Evolutionary conservation across 768 basidiomycete species (phyloP).

Genomic region (Phlebiopsis gigantea): DNA sequence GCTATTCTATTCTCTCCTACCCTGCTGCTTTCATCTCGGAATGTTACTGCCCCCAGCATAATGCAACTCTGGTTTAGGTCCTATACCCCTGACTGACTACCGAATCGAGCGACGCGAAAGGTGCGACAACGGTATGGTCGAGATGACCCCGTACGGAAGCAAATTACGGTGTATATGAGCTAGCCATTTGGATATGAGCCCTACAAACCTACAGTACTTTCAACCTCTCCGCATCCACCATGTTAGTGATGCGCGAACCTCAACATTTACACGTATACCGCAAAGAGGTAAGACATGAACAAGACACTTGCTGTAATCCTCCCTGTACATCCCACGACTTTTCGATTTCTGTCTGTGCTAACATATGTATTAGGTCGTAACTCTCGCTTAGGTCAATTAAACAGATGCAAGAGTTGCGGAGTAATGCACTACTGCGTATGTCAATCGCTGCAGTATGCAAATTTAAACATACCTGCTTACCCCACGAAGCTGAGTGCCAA

Average conservation of each 20-base stretch:
- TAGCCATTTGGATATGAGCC: neutral
- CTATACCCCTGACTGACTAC: too few species aligned
- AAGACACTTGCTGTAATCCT: neutral
- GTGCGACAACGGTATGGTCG: too few species aligned
- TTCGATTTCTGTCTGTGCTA: neutral
- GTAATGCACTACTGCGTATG: neutral
- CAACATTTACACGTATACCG: neutral
- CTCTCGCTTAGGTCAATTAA: neutral
- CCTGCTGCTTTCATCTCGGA: constrained; percentile 4
- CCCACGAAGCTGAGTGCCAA: neutral
- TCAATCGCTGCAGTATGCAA: neutral
- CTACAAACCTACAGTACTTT: neutral
- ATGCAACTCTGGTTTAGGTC: constrained; percentile 2
- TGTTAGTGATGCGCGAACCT: neutral
- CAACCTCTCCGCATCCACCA: too few species aligned
- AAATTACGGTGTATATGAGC: too few species aligned
- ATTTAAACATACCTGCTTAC: neutral
- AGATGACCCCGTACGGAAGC: too few species aligned
- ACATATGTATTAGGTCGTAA: neutral
- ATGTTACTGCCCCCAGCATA: constrained; percentile 3
- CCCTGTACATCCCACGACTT: neutral
- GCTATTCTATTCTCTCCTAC: neutral
- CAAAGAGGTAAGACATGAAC: neutral
- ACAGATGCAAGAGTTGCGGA: neutral
- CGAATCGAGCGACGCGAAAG: too few species aligned